Conservation (phyloP, 768 basidiomycete genomes). For the Chalciporus piperatus region DNA sequence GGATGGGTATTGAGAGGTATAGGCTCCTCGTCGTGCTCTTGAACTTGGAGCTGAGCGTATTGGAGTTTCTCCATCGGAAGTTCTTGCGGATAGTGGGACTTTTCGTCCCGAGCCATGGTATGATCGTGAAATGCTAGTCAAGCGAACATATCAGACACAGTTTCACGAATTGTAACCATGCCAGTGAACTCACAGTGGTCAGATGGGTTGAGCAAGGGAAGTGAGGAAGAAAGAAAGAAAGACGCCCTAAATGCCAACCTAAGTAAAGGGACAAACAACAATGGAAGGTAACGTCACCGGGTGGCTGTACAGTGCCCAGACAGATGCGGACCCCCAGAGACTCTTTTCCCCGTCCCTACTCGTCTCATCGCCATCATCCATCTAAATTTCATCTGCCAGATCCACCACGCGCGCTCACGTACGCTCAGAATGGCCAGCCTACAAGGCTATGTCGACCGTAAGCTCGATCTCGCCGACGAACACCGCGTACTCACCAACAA, state of each 20-base stretch:
- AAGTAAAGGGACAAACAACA: too few relatives aligned
- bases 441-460: conserved; percentile 89
- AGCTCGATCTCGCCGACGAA: conserved; percentile 19
- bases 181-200: not conserved
- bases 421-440: conserved; percentile 72
- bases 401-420: conserved; percentile 13
- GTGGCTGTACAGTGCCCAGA: not conserved
- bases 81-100: conserved; percentile 8
- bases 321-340: conserved; percentile 1
- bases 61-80: conserved; percentile 19
- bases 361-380: not conserved
- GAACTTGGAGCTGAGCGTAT: conserved; percentile 14
- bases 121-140: not conserved
- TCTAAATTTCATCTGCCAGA: conserved; percentile 3
- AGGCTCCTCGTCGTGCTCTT: conserved; percentile 18
- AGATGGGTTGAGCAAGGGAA: not conserved
- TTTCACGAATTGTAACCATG: not conserved
- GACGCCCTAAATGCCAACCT: too few relatives aligned
- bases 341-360: conserved; percentile 2
- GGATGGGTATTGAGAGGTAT: not conserved
- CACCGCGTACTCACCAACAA: not conserved
- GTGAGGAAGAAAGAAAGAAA: not conserved
- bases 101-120: conserved; percentile 19
- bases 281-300: too few relatives aligned
- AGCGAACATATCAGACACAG: not conserved